Conservation (phyloP, 768 basidiomycete genomes). For the Suillus subluteus region DNA sequence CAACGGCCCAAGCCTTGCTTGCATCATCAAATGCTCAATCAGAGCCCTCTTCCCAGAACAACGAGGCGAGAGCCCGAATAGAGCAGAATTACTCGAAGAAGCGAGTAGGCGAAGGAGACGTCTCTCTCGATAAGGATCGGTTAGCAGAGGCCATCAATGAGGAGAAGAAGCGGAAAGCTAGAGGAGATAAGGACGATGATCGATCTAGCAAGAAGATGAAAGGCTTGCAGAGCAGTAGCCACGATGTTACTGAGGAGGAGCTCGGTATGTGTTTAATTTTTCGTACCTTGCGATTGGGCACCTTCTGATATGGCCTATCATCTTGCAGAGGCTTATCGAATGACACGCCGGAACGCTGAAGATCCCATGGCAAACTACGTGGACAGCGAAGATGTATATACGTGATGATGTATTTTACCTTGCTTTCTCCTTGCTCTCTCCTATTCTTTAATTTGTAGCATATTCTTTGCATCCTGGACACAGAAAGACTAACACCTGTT, state of each 20-base stretch:
- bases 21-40: slow-evolving; percentile 38
- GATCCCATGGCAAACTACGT: slow-evolving; percentile 96
- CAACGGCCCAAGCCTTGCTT: slow-evolving; percentile 71
- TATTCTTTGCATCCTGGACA: slow-evolving; percentile 3
- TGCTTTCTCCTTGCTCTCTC: neutral
- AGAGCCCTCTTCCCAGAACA: slow-evolving; percentile 35
- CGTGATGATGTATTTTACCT: slow-evolving; percentile 5
- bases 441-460: slow-evolving; percentile 8
- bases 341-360: slow-evolving; percentile 68
- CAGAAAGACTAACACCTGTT: neutral
- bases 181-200: slow-evolving; percentile 57
- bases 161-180: slow-evolving; percentile 77
- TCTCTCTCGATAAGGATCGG: slow-evolving; percentile 72
- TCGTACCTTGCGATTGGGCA: slow-evolving; percentile 7
- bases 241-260: slow-evolving; percentile 90
- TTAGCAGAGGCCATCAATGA: slow-evolving; percentile 73
- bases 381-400: slow-evolving; percentile 49
- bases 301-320: slow-evolving; percentile 15
- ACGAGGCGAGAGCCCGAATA: slow-evolving; percentile 41
- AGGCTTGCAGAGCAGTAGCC: slow-evolving; percentile 50
- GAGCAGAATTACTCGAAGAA: slow-evolving; percentile 81
- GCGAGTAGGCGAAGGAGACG: slow-evolving; percentile 79
- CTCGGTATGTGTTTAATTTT: slow-evolving; percentile 55
- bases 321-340: slow-evolving; percentile 85
- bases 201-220: slow-evolving; percentile 65